Percentiles rank a stretch among this genome's conserved stretches.
Evolutionary conservation across 2,329 filamentous ascomycete genomes (phyloP).

Genomic region (Hypocrella siamensis): DNA sequence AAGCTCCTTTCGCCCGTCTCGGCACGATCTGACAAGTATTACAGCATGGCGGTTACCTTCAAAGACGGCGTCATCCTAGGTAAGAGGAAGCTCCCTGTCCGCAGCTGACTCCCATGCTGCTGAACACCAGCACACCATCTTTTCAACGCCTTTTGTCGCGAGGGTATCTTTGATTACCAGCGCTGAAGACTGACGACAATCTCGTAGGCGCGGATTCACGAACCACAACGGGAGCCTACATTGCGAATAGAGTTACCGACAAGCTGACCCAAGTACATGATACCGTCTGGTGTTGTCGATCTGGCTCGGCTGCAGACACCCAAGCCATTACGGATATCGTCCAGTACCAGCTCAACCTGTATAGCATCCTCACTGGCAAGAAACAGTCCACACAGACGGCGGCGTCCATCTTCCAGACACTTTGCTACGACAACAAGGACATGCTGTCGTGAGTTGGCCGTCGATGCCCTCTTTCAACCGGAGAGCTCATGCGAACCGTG

Average conservation of each 20-base stretch:
- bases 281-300: conserved; percentile 99
- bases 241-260: conserved; percentile 97
- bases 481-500: too few relatives aligned
- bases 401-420: conserved; percentile 90
- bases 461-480: neutral
- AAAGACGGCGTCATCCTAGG: conserved; percentile 92
- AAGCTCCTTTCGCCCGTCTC: conserved; percentile 4
- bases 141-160: too few relatives aligned
- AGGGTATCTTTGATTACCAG: too few relatives aligned
- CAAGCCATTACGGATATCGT: conserved; percentile 98
- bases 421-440: conserved; percentile 98
- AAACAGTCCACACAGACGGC: conserved; percentile 88
- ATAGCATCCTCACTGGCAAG: conserved; percentile 79
- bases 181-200: conserved; percentile 7
- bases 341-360: conserved; percentile 88
- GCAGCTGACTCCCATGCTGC: too few relatives aligned
- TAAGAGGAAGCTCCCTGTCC: conserved; percentile 18
- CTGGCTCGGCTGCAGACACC: conserved; percentile 91
- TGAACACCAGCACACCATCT: too few relatives aligned
- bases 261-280: conserved; percentile 98
- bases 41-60: conserved; percentile 89
- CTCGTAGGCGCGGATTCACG: conserved; percentile 75
- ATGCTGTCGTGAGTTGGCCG: conserved; percentile 51
- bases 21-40: conserved; percentile 12
- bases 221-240: conserved; percentile 95